phyloP scores from a whole-genome alignment of 345 rosid species.

The Pelargonium nanum region DNA sequence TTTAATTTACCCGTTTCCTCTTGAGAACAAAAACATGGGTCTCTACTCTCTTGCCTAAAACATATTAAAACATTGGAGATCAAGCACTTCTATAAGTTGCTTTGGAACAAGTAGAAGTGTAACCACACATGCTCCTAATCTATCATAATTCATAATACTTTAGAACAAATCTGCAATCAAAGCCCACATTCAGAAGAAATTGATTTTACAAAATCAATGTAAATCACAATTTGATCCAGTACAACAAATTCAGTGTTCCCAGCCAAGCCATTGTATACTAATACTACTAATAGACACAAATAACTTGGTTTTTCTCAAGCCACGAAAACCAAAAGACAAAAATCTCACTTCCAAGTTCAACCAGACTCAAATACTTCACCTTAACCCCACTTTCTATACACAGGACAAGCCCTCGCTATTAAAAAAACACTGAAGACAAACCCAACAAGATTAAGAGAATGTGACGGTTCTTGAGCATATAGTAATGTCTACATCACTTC shows the following conservation, averaged over 20 bases:
- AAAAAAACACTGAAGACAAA: constrained; percentile 16
- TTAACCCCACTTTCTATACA: constrained; percentile 22
- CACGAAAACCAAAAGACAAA: not conserved
- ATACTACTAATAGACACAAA: not conserved
- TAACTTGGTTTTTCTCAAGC: not conserved
- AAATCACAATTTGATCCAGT: not conserved
- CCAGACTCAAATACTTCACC: constrained; percentile 5
- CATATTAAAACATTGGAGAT: no score
- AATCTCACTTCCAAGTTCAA: constrained; percentile 8
- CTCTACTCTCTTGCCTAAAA: no score
- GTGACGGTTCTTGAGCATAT: not conserved
- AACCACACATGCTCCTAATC: no score
- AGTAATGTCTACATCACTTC: constrained; percentile 3
- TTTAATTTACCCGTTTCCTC: no score
- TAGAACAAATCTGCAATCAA: no score
- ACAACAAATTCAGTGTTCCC: not conserved
- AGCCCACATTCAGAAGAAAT: no score
- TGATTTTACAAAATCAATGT: no score
- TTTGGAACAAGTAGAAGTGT: no score
- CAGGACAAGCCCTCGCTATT: constrained; percentile 20
- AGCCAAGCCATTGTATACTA: no score
- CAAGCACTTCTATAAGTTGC: no score
- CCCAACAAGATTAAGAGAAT: constrained; percentile 9
- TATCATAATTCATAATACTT: no score
- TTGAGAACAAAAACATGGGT: no score